Conservation (phyloP, 2,329 filamentous ascomycete genomes). For the Fonsecaea nubica region DNA sequence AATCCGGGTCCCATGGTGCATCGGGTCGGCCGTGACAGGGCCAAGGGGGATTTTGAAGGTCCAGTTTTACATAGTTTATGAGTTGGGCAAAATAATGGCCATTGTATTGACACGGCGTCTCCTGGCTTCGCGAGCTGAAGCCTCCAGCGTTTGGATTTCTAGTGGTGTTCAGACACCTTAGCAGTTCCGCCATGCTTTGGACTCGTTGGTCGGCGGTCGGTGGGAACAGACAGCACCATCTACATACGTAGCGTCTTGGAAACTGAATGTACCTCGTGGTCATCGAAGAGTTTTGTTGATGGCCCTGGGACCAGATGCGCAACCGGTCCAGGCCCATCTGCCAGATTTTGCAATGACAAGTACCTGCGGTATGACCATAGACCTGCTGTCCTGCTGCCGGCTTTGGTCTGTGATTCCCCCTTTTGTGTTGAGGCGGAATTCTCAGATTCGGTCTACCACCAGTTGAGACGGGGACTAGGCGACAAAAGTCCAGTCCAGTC, state of each 20-base stretch:
- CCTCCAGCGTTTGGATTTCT: not conserved
- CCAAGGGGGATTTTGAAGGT: constrained; percentile 20
- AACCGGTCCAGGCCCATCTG: not conserved
- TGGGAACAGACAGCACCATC: not conserved
- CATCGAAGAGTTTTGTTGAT: not conserved
- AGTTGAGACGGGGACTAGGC: not conserved
- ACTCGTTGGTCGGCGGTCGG: not conserved
- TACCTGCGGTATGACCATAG: not conserved
- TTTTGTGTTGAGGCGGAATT: not conserved
- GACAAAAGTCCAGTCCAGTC: not conserved
- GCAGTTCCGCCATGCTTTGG: not conserved
- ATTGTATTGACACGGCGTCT: constrained; percentile 6
- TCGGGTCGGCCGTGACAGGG: constrained; percentile 27
- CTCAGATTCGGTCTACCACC: not conserved
- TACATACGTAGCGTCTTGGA: not conserved
- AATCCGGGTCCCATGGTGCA: constrained; percentile 21
- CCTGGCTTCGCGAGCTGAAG: not conserved
- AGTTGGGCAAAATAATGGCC: constrained; percentile 9
- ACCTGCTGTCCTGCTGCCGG: not conserved
- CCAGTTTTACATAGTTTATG: constrained; percentile 26
- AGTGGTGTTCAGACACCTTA: not conserved
- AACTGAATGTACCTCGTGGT: not conserved
- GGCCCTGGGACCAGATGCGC: not conserved
- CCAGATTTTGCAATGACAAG: not conserved
- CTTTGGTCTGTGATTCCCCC: not conserved